Percentiles rank a stretch among this genome's conserved stretches.
These are phyloP conservation scores for Elongisporangium anandrum DNA, from an alignment of 352 stramenopile species.

Conservation along the genomic window DNA sequence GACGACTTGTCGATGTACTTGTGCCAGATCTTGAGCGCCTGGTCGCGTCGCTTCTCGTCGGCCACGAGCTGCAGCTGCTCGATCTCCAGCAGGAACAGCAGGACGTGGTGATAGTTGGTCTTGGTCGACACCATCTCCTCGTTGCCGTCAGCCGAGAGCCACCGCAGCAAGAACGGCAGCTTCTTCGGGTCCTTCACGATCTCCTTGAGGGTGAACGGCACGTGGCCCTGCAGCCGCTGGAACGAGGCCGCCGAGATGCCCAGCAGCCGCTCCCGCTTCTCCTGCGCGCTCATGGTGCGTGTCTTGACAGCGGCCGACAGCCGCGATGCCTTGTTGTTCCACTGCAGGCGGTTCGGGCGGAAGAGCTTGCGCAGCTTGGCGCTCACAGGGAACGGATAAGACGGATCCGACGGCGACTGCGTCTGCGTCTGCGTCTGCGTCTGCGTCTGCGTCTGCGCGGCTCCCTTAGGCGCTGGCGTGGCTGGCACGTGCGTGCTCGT, in stretches of 20 bases:
- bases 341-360: constrained; percentile 55
- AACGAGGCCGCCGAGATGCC: constrained; percentile 55
- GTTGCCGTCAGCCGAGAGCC: constrained; percentile 52
- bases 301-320: not conserved
- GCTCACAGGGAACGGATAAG: constrained; percentile 65
- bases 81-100: constrained; percentile 82
- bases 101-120: constrained; percentile 75
- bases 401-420: constrained; percentile 14
- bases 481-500: not conserved
- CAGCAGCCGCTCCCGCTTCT: constrained; percentile 45
- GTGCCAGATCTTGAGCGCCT: constrained; percentile 80
- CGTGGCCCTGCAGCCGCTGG: constrained; percentile 69
- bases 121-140: constrained; percentile 17
- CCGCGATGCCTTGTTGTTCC: constrained; percentile 19
- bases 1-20: constrained; percentile 83
- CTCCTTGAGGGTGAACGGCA: constrained; percentile 79
- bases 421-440: too few relatives aligned
- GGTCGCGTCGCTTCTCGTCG: constrained; percentile 56
- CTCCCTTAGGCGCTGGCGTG: not conserved
- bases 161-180: constrained; percentile 74
- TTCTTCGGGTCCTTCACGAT: constrained; percentile 87
- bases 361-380: constrained; percentile 76
- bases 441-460: not conserved
- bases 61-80: constrained; percentile 74
- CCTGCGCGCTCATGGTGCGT: constrained; percentile 8